Conservation (phyloP, 192 early-diverging fungal genomes). For the Coemansia sp. region DNA sequence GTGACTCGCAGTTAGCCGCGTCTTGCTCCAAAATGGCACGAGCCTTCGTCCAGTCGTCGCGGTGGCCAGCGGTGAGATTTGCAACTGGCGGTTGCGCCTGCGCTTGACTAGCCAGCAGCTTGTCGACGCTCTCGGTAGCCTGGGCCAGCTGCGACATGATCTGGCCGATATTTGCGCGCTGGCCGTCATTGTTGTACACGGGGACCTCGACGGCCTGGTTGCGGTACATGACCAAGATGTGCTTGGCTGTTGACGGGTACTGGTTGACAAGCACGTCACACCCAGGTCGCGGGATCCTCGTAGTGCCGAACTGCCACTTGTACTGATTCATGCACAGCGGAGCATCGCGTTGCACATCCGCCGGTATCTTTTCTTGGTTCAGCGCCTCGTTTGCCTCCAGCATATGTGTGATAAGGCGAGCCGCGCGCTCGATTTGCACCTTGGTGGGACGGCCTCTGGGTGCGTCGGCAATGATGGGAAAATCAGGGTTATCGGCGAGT, state of each 20-base stretch:
- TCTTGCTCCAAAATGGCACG: conserved; percentile 55
- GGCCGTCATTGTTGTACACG: conserved; percentile 69
- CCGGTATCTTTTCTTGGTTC: conserved; percentile 64
- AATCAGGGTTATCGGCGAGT: conserved; percentile 64
- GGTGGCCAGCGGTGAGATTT: conserved; percentile 81
- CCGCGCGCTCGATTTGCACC: conserved; percentile 80
- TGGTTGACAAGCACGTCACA: conserved; percentile 73
- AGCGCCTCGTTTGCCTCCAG: conserved; percentile 77
- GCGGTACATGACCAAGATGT: conserved; percentile 85
- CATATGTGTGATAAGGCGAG: conserved; percentile 69
- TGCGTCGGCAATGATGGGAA: conserved; percentile 42
- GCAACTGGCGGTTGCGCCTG: conserved; percentile 56
- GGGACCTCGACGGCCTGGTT: conserved; percentile 85
- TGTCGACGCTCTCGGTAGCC: conserved; percentile 25
- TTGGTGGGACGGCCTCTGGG: conserved; percentile 60
- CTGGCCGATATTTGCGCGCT: conserved; percentile 60
- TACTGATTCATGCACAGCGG: conserved; percentile 97
- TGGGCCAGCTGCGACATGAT: conserved; percentile 39
- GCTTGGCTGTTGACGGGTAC: conserved; percentile 74
- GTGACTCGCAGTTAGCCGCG: conserved; percentile 57
- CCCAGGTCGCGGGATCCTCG: conserved; percentile 69
- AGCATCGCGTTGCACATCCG: conserved; percentile 68
- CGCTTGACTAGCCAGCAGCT: neutral
- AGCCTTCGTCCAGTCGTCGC: conserved; percentile 84
- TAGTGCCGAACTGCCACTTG: conserved; percentile 82